phyloP scores from a whole-genome alignment of 2,329 filamentous ascomycete genomes.

The Epichloe gansuensis region DNA sequence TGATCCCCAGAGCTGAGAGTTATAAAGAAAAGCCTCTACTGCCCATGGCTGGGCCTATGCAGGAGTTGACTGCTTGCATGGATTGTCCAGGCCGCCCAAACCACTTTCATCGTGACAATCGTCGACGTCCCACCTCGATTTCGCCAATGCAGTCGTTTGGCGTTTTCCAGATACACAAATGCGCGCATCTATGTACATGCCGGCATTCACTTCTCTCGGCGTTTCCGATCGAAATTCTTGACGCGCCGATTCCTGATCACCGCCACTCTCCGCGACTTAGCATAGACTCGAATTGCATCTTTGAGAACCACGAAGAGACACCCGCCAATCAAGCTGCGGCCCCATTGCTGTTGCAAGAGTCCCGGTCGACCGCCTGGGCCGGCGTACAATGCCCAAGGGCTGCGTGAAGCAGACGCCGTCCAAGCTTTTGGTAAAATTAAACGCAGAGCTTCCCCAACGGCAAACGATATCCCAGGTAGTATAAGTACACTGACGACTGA shows the following conservation, averaged over 20 bases:
- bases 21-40: background rate
- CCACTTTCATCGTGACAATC: background rate
- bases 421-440: slow-evolving; percentile 54
- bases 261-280: slow-evolving; percentile 48
- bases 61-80: background rate
- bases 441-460: slow-evolving; percentile 64
- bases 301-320: slow-evolving; percentile 80
- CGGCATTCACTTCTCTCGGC: slow-evolving; percentile 8
- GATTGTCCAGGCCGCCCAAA: background rate
- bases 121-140: background rate
- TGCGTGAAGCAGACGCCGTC: slow-evolving; percentile 33
- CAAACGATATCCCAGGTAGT: slow-evolving; percentile 69
- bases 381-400: slow-evolving; percentile 11
- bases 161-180: too few relatives aligned
- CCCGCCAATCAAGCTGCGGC: slow-evolving; percentile 75
- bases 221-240: slow-evolving; percentile 33
- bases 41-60: background rate
- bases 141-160: too few relatives aligned
- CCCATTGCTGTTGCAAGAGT: slow-evolving; percentile 75
- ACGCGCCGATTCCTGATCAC: slow-evolving; percentile 42
- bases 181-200: background rate
- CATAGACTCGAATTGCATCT: slow-evolving; percentile 47
- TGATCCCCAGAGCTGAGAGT: background rate
- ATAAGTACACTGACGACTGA: slow-evolving; percentile 47
- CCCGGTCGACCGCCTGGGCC: slow-evolving; percentile 35